phyloP scores from a whole-genome alignment of 176 grass and related monocot genomes.

The Cenchrus purpureus region DNA sequence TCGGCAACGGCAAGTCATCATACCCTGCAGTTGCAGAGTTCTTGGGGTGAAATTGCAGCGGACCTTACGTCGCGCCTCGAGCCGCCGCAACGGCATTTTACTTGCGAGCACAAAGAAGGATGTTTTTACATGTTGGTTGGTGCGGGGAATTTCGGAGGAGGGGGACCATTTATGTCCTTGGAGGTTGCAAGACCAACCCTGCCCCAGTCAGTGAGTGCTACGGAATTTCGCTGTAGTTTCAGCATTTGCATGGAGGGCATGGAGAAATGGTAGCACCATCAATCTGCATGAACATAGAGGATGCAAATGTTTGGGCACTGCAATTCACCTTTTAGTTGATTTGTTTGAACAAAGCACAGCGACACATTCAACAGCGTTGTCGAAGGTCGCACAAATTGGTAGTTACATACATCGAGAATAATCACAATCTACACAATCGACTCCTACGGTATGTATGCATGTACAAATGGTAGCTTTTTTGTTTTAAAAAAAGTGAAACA shows the following conservation, averaged over 20 bases:
- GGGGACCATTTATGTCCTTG: slow-evolving; percentile 28
- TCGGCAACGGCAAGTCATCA: neutral
- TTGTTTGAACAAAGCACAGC: neutral
- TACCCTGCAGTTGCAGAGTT: neutral
- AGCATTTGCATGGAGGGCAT: neutral
- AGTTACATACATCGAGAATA: neutral
- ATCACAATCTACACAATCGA: neutral
- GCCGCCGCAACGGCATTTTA: slow-evolving; percentile 21
- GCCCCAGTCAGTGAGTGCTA: neutral
- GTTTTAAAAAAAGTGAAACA: neutral
- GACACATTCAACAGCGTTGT: neutral
- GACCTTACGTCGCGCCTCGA: neutral
- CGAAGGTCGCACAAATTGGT: slow-evolving; percentile 4
- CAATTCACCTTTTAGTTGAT: neutral
- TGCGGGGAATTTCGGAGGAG: slow-evolving; percentile 24
- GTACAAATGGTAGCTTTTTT: neutral
- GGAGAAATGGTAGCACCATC: neutral
- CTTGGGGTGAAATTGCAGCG: slow-evolving; percentile 24
- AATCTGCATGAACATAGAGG: neutral
- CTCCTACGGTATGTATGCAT: neutral
- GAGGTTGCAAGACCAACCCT: neutral
- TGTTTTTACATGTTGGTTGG: neutral
- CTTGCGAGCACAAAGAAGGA: slow-evolving; percentile 39
- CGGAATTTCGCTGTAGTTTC: neutral
- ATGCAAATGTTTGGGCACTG: neutral